Evolutionary conservation across 805 yeast species (phyloP).

Genomic region (Sugiyamaella floridensis): DNA sequence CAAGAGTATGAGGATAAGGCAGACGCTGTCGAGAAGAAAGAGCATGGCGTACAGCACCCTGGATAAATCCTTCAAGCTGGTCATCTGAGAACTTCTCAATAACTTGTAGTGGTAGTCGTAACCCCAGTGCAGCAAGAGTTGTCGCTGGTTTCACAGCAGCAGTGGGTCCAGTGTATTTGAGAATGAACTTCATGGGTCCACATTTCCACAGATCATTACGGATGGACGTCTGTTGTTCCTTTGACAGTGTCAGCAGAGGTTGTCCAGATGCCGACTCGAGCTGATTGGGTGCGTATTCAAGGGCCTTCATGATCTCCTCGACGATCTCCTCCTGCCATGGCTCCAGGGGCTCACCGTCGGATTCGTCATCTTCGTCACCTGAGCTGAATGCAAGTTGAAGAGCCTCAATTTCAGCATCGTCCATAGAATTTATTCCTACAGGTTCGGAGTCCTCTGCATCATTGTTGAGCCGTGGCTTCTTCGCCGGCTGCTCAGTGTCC

Average conservation of each 20-base stretch:
- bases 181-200: constrained; percentile 57
- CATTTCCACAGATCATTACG: constrained; percentile 48
- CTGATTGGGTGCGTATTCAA: constrained; percentile 9
- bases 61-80: constrained; percentile 7
- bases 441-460: not conserved
- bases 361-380: constrained; percentile 11
- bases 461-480: not conserved
- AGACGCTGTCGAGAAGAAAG: constrained; percentile 24
- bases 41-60: constrained; percentile 20
- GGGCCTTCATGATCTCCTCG: constrained; percentile 21
- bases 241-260: constrained; percentile 25
- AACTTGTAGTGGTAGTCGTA: constrained; percentile 32
- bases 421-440: not conserved
- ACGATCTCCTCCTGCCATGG: constrained; percentile 18
- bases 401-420: not conserved
- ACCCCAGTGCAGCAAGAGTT: constrained; percentile 61
- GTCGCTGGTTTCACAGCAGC: constrained; percentile 45
- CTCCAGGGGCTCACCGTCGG: constrained; percentile 8
- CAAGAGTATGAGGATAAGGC: constrained; percentile 38
- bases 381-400: not conserved
- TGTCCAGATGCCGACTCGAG: constrained; percentile 2
- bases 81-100: constrained; percentile 22
- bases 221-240: constrained; percentile 40
- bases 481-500: not conserved
- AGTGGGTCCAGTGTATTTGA: constrained; percentile 33